Evolutionary conservation across 371 early-diverging fungal genomes (phyloP).

Genomic region (Mucor racemosus): DNA sequence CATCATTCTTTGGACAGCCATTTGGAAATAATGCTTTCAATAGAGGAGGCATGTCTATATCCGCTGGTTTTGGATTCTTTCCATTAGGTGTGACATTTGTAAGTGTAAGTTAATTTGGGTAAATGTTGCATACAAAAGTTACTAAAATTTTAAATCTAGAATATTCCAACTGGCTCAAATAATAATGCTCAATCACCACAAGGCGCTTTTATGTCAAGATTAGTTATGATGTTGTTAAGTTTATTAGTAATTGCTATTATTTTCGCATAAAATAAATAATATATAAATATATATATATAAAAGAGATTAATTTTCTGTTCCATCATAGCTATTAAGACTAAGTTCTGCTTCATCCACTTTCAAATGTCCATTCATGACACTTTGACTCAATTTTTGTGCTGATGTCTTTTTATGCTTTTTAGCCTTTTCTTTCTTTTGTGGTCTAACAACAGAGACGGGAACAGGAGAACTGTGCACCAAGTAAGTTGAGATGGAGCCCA

Average conservation of each 20-base stretch:
- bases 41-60: constrained; percentile 56
- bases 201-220: constrained; percentile 69
- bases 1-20: constrained; percentile 52
- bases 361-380: constrained; percentile 48
- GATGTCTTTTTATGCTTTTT: constrained; percentile 44
- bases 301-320: constrained; percentile 14
- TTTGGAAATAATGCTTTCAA: constrained; percentile 53
- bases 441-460: constrained; percentile 64
- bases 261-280: constrained; percentile 46
- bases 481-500: constrained; percentile 65
- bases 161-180: constrained; percentile 31
- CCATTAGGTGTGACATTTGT: constrained; percentile 72
- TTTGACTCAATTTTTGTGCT: constrained; percentile 52
- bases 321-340: constrained; percentile 38
- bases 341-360: constrained; percentile 50
- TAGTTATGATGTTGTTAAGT: constrained; percentile 71
- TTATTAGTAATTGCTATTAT: constrained; percentile 67
- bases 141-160: constrained; percentile 19
- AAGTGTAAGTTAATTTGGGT: constrained; percentile 20
- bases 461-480: constrained; percentile 65
- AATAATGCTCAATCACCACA: constrained; percentile 41
- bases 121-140: not conserved
- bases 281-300: constrained; percentile 14
- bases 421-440: constrained; percentile 54
- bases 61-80: constrained; percentile 59